Evolutionary conservation across 176 grass and related monocot species (phyloP), one percentile per base, ranked within the genome.

Genomic region (Bolboschoenus planiculmis): DNA sequence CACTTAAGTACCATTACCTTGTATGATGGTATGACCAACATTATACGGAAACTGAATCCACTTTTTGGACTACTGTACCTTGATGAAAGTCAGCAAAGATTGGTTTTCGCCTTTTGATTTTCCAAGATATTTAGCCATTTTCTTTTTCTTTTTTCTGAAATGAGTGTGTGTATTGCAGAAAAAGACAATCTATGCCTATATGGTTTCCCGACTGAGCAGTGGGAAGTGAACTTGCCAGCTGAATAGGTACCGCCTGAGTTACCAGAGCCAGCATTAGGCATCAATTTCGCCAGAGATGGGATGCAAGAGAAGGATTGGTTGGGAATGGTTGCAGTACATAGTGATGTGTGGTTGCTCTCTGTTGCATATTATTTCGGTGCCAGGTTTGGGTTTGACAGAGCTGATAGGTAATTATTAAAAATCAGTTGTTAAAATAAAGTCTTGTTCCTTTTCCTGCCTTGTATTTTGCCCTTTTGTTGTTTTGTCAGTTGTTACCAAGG

Each of bases 251-350:
- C 95, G 51, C 95, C 95, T 37, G 95, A 94, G 82, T 87, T 97
- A 53, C 95, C 95, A 78, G 95, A 97, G 79, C 95, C 95, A 68
- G 95, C 90, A 56, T 80, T 94, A 67, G 95, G 95, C 81, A 97
- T 97, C 74, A 97, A 97, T 85, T 97, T 97, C 60, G 95, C 95
- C 50, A 90, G 95, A 87, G 90, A 97, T 68, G 95, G 95, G 81
- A 97, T 97, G 90, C 92, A 92, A 85, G 95, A 97, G 83, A 97
- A 97, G 77, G 92, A 97, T 83, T 97, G 95, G 95, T 55, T 97
- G 37, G 90, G 92, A 18, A 90, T 97, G 90, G 95, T 97, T 57
- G 95, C 95, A 44, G 95, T 94, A 35, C 95, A 97, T 83, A 89
- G 92, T 65, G 95, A 97, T 21, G 90, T 92, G 50, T 91, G 95